These are phyloP conservation scores for Magnolia changhungtana DNA, from an alignment of 164 flowering plant genomes.

Conservation along the genomic window DNA sequence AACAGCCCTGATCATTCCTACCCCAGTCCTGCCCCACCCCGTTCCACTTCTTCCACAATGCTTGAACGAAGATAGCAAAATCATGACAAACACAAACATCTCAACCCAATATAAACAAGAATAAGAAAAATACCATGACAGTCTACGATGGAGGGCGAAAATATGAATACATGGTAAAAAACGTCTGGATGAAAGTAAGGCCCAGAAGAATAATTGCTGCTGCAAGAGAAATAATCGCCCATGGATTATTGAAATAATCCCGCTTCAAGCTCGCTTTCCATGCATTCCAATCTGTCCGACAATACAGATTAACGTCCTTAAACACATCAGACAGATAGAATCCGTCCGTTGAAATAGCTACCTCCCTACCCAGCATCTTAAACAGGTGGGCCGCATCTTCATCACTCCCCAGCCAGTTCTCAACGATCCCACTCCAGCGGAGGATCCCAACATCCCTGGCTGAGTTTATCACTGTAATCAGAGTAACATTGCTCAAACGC, in stretches of 20 bases:
- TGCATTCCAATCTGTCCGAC: constrained; percentile 16
- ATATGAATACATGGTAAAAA: neutral
- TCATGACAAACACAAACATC: too few species aligned
- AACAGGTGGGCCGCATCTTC: constrained; percentile 22
- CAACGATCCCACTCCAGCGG: constrained; percentile 11
- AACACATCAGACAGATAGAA: constrained; percentile 17
- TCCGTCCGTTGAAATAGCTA: constrained; percentile 11
- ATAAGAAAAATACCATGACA: too few species aligned
- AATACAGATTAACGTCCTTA: constrained; percentile 12
- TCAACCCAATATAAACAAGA: too few species aligned
- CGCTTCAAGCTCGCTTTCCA: constrained; percentile 11
- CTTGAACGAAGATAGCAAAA: too few species aligned
- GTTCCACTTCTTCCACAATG: too few species aligned
- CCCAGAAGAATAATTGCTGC: constrained; percentile 1
- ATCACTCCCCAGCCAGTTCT: constrained; percentile 26
- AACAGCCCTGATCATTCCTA: too few species aligned
- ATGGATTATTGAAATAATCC: constrained; percentile 11
- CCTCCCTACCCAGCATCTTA: constrained; percentile 20
- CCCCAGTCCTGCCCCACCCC: too few species aligned
- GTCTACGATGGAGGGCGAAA: neutral
- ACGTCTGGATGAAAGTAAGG: constrained; percentile 6
- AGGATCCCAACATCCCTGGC: constrained; percentile 21
- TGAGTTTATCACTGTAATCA: constrained; percentile 18
- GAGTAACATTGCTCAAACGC: constrained; percentile 24
- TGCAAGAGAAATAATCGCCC: neutral